These are phyloP conservation scores for Tagetes patula DNA, from an alignment of 129 eudicot species.

Conservation along the genomic window DNA sequence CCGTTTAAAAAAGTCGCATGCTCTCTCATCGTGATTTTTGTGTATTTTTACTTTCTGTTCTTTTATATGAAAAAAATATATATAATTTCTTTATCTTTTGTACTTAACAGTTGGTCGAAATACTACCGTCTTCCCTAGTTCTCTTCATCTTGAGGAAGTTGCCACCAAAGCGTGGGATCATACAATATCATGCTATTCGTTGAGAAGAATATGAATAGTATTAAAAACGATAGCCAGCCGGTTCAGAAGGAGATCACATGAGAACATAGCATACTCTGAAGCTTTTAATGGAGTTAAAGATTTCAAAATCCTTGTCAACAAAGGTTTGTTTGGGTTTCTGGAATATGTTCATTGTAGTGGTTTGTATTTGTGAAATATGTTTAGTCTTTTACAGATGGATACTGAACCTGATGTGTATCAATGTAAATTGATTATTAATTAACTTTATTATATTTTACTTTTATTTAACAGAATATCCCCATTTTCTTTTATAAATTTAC, in stretches of 20 bases:
- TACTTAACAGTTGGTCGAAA: conserved; percentile 70
- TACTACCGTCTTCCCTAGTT: conserved; percentile 73
- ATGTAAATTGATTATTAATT: neutral
- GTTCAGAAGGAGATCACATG: conserved; percentile 2
- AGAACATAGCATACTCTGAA: conserved; percentile 1
- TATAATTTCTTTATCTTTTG: too few species aligned
- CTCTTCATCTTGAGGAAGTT: conserved; percentile 84
- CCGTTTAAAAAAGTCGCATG: too few species aligned
- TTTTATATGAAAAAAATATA: neutral
- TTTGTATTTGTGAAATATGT: conserved; percentile 26
- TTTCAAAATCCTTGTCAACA: conserved; percentile 16
- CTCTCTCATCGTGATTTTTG: neutral
- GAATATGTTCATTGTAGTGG: conserved; percentile 20
- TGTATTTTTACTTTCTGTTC: neutral
- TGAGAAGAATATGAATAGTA: conserved; percentile 29
- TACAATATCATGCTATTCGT: conserved; percentile 79
- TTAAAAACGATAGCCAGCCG: neutral
- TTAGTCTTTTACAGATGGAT: neutral
- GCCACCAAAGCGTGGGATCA: conserved; percentile 86
- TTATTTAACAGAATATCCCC: neutral
- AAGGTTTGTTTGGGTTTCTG: conserved; percentile 4
- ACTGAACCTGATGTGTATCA: neutral
- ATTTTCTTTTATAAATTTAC: too few species aligned
- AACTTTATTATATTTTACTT: too few species aligned
- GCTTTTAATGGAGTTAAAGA: neutral